Percentiles rank a stretch among this genome's conserved stretches.
Conservation (phyloP, 148 eudicot genomes). For the Limonium bicolor region DNA sequence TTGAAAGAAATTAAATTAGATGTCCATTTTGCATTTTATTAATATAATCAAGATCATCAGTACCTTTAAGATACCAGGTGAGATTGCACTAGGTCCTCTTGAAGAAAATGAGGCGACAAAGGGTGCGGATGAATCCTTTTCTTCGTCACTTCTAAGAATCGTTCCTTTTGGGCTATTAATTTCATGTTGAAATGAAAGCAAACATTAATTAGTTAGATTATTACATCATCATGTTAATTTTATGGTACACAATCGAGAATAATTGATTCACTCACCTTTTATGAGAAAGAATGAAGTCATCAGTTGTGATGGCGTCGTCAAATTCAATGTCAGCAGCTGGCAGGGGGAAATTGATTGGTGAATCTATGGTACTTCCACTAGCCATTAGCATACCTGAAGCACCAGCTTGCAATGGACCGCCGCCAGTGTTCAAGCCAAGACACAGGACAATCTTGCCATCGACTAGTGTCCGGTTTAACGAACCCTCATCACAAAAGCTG, state of each 20-base stretch:
- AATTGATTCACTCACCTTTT: constrained; percentile 11
- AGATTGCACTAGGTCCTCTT: constrained; percentile 14
- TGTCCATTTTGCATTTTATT: neutral
- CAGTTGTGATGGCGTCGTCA: constrained; percentile 9
- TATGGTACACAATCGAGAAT: neutral
- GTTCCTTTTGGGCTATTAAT: constrained; percentile 15
- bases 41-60: neutral
- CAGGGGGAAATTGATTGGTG: constrained; percentile 1
- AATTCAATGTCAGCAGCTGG: constrained; percentile 13
- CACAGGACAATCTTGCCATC: constrained; percentile 18
- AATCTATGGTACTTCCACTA: neutral
- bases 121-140: constrained; percentile 11
- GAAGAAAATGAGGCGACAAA: constrained; percentile 16
- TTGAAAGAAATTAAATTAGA: neutral
- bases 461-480: constrained; percentile 2
- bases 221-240: neutral
- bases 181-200: neutral
- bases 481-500: constrained; percentile 5
- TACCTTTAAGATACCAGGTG: constrained; percentile 19
- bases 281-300: constrained; percentile 10
- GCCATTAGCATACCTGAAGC: constrained; percentile 22
- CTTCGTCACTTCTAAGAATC: constrained; percentile 9
- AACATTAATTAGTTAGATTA: neutral
- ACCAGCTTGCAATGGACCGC: constrained; percentile 6
- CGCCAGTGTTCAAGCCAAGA: neutral